Evolutionary conservation across 116 monocot species (phyloP).

Genomic region (Trichopus zeylanicus): DNA sequence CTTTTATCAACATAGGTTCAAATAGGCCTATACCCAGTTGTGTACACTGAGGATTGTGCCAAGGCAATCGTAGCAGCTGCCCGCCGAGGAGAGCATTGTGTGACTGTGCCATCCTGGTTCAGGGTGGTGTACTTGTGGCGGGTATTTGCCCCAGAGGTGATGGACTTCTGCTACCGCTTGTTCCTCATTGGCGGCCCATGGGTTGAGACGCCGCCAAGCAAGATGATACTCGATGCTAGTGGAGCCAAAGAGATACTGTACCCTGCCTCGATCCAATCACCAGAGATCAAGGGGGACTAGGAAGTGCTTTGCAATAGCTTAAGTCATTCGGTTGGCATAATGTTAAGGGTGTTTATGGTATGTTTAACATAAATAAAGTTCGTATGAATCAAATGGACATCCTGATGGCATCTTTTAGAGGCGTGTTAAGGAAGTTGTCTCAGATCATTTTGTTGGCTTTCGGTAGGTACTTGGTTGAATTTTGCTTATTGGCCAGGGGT

Average conservation of each 20-base stretch:
- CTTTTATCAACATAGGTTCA: constrained; percentile 20
- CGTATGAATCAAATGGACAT: no score
- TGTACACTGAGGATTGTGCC: constrained; percentile 26
- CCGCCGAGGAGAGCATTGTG: constrained; percentile 25
- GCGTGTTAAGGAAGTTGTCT: no score
- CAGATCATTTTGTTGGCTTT: no score
- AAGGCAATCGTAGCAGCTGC: constrained; percentile 38
- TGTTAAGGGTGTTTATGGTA: no score
- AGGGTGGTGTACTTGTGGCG: constrained; percentile 21
- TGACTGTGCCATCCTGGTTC: constrained; percentile 54
- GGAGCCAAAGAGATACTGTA: constrained; percentile 33
- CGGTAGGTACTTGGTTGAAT: no score
- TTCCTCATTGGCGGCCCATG: constrained; percentile 18
- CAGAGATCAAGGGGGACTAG: background rate
- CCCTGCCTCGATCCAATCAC: constrained; percentile 25
- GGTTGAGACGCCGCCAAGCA: constrained; percentile 11
- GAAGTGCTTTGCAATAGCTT: no score
- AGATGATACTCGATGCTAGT: constrained; percentile 24
- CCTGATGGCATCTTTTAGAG: no score
- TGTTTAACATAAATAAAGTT: no score
- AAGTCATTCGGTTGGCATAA: no score
- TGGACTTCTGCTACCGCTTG: constrained; percentile 32
- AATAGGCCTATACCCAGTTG: constrained; percentile 26
- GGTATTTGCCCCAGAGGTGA: constrained; percentile 35
- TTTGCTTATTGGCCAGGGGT: no score